Evolutionary conservation across 768 basidiomycete genomes (phyloP).

Genomic region (Mycena pura): DNA sequence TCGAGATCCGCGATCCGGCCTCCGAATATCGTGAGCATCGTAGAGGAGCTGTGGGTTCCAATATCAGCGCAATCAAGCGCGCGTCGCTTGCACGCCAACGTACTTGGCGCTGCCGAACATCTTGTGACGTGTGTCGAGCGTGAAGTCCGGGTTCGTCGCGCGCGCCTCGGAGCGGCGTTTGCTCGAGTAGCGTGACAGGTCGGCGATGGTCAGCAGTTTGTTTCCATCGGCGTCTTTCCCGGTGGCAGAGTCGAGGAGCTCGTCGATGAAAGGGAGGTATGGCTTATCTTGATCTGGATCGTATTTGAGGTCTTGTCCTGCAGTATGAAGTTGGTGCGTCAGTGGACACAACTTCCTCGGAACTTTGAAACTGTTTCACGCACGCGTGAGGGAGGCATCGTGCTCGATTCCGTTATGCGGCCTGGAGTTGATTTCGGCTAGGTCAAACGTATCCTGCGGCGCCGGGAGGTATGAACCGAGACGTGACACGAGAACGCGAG

Average conservation of each 20-base stretch:
- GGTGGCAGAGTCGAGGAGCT: conserved; percentile 62
- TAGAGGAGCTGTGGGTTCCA: conserved; percentile 55
- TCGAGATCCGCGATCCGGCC: conserved; percentile 63
- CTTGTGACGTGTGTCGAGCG: conserved; percentile 56
- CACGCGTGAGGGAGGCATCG: conserved; percentile 68
- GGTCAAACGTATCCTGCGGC: conserved; percentile 61
- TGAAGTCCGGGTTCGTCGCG: conserved; percentile 61
- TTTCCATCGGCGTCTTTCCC: conserved; percentile 59
- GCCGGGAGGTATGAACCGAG: neutral
- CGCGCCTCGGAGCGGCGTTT: conserved; percentile 67
- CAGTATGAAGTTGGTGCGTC: conserved; percentile 34
- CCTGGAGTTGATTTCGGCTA: conserved; percentile 69
- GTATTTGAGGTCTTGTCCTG: conserved; percentile 56
- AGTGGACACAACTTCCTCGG: conserved; percentile 18
- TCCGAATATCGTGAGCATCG: conserved; percentile 70
- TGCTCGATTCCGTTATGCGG: conserved; percentile 83
- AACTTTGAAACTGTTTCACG: conserved; percentile 42
- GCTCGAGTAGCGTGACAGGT: conserved; percentile 62
- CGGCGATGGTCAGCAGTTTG: conserved; percentile 58
- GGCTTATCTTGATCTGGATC: conserved; percentile 60
- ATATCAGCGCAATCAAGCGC: neutral
- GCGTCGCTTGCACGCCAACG: too few relatives aligned
- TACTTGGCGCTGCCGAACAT: conserved; percentile 74
- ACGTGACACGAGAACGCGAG: too few relatives aligned
- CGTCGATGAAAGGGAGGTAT: conserved; percentile 57